phyloP scores from a whole-genome alignment of 2,329 filamentous ascomycete species.

The Sporothrix variecibatus region DNA sequence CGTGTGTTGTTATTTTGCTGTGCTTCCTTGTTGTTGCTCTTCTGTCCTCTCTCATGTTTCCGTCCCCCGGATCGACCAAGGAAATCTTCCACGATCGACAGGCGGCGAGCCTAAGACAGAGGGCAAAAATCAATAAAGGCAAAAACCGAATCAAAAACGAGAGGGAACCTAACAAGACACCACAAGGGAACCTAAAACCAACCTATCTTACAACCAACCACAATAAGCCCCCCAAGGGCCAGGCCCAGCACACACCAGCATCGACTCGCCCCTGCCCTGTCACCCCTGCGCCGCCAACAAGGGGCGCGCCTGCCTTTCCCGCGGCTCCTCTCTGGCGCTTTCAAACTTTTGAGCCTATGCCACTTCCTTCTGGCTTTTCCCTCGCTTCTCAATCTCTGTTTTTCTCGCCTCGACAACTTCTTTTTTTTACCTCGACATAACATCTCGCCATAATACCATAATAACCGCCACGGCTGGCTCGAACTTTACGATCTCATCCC shows the following conservation, averaged over 20 bases:
- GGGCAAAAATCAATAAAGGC: not conserved
- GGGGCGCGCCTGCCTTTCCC: constrained; percentile 7
- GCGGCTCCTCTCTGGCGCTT: not conserved
- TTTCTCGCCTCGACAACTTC: not conserved
- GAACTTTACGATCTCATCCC: not conserved
- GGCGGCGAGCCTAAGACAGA: not conserved
- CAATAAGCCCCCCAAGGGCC: constrained; percentile 1
- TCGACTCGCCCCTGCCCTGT: not conserved
- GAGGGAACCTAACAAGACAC: not conserved
- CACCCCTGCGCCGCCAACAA: constrained; percentile 17
- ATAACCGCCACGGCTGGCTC: constrained; percentile 11
- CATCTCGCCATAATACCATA: constrained; percentile 13
- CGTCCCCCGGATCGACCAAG: constrained; percentile 20
- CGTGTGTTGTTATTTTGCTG: not conserved
- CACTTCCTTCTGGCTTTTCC: not conserved
- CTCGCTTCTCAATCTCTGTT: not conserved
- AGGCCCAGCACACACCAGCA: not conserved
- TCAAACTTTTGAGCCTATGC: not conserved
- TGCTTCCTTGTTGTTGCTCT: not conserved
- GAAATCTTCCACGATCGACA: constrained; percentile 20
- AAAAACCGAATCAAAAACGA: too few relatives aligned
- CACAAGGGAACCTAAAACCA: not conserved
- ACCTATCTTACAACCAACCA: not conserved
- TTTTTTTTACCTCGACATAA: constrained; percentile 6
- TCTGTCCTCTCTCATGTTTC: not conserved